A percentile compares a stretch with the other conserved stretches of the same genome.
phyloP scores from a whole-genome alignment of 768 basidiomycete genomes.

The Trametes maxima region DNA sequence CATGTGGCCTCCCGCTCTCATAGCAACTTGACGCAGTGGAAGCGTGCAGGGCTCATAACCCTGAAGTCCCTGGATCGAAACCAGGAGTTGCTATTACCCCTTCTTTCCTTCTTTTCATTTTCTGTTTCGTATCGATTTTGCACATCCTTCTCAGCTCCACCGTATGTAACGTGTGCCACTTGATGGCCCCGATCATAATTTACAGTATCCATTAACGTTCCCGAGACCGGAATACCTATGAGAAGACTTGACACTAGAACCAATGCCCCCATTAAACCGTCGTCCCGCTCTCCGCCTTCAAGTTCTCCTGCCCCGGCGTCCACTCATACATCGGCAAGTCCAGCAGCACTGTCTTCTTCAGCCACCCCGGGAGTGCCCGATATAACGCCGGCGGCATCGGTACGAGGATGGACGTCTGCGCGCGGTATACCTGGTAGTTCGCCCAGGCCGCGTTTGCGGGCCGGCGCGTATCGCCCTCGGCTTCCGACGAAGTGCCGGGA shows the following conservation, averaged over 20 bases:
- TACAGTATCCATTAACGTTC: no score
- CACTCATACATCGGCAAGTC: conserved; percentile 68
- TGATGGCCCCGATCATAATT: no score
- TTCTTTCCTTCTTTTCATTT: neutral
- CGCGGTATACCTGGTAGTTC: conserved; percentile 58
- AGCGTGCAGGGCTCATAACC: conserved; percentile 22
- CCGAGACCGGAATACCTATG: no score
- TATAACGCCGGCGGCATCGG: conserved; percentile 63
- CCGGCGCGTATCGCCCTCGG: conserved; percentile 4
- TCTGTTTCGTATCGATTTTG: neutral
- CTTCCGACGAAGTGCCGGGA: conserved; percentile 35
- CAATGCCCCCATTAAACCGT: no score
- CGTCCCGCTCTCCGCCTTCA: no score
- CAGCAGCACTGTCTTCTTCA: conserved; percentile 59
- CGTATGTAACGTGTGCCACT: no score
- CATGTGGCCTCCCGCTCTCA: neutral
- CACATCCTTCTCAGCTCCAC: no score
- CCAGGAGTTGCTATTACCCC: conserved; percentile 24
- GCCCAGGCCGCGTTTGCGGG: conserved; percentile 43
- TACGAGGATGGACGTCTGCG: conserved; percentile 59
- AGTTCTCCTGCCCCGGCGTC: conserved; percentile 52
- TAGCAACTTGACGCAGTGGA: conserved; percentile 21
- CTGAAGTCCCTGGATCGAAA: conserved; percentile 25
- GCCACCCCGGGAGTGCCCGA: conserved; percentile 45
- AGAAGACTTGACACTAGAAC: no score